Conservation (phyloP, 306 rosid species). For the Argentina anserina region DNA sequence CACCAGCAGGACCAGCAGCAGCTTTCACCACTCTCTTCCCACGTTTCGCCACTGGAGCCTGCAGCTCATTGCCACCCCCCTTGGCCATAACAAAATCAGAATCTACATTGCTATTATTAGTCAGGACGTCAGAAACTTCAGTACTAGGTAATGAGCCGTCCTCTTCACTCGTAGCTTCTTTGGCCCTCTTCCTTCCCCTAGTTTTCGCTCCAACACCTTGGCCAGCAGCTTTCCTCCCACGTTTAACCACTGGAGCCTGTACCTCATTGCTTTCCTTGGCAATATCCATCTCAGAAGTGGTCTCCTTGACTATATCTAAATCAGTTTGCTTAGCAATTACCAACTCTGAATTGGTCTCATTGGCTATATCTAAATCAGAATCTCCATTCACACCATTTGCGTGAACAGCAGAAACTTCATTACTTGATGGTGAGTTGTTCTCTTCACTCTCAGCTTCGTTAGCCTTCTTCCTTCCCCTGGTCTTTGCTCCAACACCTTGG, state of each 20-base stretch:
- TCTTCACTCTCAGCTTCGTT: slow-evolving; percentile 4
- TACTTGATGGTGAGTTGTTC: slow-evolving; percentile 39
- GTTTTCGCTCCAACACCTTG: slow-evolving; percentile 9
- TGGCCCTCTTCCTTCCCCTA: slow-evolving; percentile 1
- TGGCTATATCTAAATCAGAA: neutral
- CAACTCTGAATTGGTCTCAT: neutral
- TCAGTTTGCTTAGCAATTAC: neutral
- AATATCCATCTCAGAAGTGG: neutral
- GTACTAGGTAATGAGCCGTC: slow-evolving; percentile 38
- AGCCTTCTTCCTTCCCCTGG: slow-evolving; percentile 15
- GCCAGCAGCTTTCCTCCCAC: slow-evolving; percentile 7
- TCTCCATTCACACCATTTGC: neutral
- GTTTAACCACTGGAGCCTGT: neutral
- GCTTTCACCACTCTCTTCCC: neutral
- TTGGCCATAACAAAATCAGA: neutral
- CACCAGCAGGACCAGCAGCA: neutral
- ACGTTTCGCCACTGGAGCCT: neutral
- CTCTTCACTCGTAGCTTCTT: slow-evolving; percentile 12
- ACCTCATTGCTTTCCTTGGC: neutral
- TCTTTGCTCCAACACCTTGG: slow-evolving; percentile 1
- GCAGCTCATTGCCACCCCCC: neutral
- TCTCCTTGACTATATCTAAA: neutral
- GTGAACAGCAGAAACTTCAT: neutral
- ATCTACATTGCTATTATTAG: neutral
- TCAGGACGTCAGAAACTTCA: neutral